A percentile compares a stretch with the other conserved stretches of the same genome.
phyloP scores from a whole-genome alignment of 2,329 filamentous ascomycete genomes.

The Fusarium fujikuroi region DNA sequence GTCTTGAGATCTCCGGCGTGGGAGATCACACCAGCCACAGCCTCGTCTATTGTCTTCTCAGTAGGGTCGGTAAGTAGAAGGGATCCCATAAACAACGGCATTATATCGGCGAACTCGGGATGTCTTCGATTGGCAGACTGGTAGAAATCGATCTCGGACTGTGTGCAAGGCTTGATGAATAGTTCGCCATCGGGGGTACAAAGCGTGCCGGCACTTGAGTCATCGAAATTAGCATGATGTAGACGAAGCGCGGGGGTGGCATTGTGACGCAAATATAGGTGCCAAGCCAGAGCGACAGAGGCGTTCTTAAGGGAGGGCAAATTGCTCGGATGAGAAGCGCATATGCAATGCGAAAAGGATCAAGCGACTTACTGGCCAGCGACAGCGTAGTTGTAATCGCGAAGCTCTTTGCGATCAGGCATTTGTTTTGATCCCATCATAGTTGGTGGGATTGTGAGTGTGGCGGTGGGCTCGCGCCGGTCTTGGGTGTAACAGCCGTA shows the following conservation, averaged over 20 bases:
- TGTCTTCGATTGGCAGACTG: slow-evolving; percentile 74
- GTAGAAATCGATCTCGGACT: slow-evolving; percentile 90
- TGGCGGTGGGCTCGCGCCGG: slow-evolving; percentile 28
- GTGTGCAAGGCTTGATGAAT: slow-evolving; percentile 93
- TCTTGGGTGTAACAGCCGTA: slow-evolving; percentile 18
- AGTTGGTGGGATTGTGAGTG: slow-evolving; percentile 19
- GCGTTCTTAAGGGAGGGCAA: slow-evolving; percentile 3
- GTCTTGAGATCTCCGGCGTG: slow-evolving; percentile 49
- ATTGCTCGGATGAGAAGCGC: neutral
- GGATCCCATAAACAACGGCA: slow-evolving; percentile 87
- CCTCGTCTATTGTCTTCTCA: slow-evolving; percentile 60
- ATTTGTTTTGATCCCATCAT: slow-evolving; percentile 52
- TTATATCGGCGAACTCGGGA: slow-evolving; percentile 79
- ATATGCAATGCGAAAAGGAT: slow-evolving; percentile 19
- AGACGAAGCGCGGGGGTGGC: slow-evolving; percentile 7
- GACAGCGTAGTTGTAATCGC: slow-evolving; percentile 79
- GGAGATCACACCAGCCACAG: slow-evolving; percentile 57
- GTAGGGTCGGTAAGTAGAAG: slow-evolving; percentile 72
- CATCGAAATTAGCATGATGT: slow-evolving; percentile 27
- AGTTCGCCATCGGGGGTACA: slow-evolving; percentile 84
- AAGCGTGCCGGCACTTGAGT: slow-evolving; percentile 84
- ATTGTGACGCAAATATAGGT: slow-evolving; percentile 26
- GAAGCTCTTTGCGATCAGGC: slow-evolving; percentile 69
- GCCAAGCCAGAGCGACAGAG: slow-evolving; percentile 5
- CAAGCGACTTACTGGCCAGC: slow-evolving; percentile 79